Conservation (phyloP, 768 basidiomycete genomes). For the Suillus fuscotomentosus region DNA sequence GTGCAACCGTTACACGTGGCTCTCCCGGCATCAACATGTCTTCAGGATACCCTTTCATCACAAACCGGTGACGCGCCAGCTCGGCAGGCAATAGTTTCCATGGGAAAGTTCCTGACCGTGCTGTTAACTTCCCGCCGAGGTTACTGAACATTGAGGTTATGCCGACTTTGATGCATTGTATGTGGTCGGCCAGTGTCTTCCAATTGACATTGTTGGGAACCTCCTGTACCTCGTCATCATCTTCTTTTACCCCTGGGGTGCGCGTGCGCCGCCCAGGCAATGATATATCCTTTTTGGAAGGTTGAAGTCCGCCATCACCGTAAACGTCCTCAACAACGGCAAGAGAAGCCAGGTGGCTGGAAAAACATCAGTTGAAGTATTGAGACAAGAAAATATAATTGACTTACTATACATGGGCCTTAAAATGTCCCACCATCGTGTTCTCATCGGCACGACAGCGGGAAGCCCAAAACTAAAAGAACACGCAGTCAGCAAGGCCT, state of each 20-base stretch:
- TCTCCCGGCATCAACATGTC: background rate
- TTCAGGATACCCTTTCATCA: background rate
- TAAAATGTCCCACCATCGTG: background rate
- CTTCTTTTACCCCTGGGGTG: background rate
- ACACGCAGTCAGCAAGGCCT: background rate
- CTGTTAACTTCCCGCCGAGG: too few species aligned
- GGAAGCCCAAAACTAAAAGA: background rate
- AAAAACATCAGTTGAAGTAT: background rate
- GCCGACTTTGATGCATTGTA: too few species aligned
- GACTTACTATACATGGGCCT: background rate
- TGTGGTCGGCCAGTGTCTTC: background rate
- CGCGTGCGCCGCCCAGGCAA: background rate
- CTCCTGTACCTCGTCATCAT: background rate
- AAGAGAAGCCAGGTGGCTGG: background rate
- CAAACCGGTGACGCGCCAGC: background rate
- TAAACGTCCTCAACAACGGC: background rate
- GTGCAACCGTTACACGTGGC: background rate
- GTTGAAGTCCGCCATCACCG: background rate
- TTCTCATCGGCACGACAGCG: background rate
- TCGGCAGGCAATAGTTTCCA: too few species aligned
- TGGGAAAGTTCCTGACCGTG: too few species aligned
- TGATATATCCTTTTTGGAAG: background rate
- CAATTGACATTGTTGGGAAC: background rate
- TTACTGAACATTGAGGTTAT: too few species aligned
- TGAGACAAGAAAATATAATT: background rate